Evolutionary conservation across 768 basidiomycete species (phyloP).

Genomic region (Lenzites betulinus): DNA sequence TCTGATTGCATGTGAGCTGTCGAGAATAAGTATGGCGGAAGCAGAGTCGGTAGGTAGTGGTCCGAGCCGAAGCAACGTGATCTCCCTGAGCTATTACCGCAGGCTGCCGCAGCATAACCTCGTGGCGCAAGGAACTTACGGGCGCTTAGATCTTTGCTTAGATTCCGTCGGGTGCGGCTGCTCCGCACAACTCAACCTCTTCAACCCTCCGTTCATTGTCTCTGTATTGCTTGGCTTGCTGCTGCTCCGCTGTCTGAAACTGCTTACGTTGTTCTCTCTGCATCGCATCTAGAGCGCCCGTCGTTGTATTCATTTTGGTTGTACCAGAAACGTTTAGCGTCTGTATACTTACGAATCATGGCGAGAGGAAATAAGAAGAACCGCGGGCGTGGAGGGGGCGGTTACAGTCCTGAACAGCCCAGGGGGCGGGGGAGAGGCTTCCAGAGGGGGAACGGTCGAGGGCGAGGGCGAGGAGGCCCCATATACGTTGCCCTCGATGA

Average conservation of each 20-base stretch:
- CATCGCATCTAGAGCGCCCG: not conserved
- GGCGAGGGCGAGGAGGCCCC: slow-evolving; percentile 23
- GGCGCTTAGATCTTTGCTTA: slow-evolving; percentile 6
- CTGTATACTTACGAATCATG: slow-evolving; percentile 26
- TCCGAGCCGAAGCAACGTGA: not conserved
- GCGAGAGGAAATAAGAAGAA: slow-evolving; percentile 22
- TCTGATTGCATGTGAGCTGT: slow-evolving; percentile 18
- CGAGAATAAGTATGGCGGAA: not conserved
- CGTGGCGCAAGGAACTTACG: not conserved
- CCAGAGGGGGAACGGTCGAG: slow-evolving; percentile 24
- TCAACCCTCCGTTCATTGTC: not conserved
- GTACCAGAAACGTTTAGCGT: not conserved
- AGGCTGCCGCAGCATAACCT: not conserved
- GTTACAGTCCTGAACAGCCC: slow-evolving; percentile 1
- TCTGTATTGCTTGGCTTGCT: not conserved
- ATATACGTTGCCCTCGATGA: slow-evolving; percentile 18
- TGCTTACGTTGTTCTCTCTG: not conserved
- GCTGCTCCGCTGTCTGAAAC: not conserved
- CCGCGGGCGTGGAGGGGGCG: slow-evolving; percentile 18
- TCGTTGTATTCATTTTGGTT: not conserved
- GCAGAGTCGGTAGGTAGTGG: not conserved
- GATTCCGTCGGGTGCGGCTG: slow-evolving; percentile 3
- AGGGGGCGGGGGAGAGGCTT: slow-evolving; percentile 26
- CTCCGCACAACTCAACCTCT: not conserved
- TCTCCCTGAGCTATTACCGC: too few relatives aligned